Evolutionary conservation across 176 grass and related monocot species (phyloP), one percentile per base, ranked within the genome.

Genomic region (Puya raimondii): DNA sequence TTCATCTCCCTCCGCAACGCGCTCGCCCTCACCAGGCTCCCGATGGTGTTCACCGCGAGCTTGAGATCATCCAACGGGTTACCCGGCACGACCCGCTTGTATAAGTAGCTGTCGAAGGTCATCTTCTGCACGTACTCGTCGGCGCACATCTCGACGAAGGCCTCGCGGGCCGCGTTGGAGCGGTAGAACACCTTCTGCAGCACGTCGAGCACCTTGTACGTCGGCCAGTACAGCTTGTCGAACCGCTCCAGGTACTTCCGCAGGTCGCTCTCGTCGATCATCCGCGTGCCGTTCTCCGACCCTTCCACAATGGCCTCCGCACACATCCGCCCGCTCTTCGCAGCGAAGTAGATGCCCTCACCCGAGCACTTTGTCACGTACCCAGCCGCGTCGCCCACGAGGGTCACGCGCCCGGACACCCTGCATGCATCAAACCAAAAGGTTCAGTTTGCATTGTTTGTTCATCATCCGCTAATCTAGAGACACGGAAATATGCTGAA

Each of bases 161-260:
- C 94, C 82, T 97, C 94, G 11, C 89, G 70, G 1, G 94, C 94
- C 0, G 94, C 70, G 75, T 93, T 97, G 65, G 89, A 92, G 54
- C 94, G 86, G 80, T 97, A 97, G 90, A 97, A 97, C 69, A 97
- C 84, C 89, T 97, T 97, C 79, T 97, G 94, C 81, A 97, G 78
- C 76, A 97, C 83, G 78, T 97, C 94, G 1, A 97, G 89, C 79
- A 97, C 94, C 82, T 97, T 97, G 89, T 93, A 97, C 2, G 94
- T 97, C 1, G 94, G 94, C 94, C 94, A 97, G 84, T 97, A 97
- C 59, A 85, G 69, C 10, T 91, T 78, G 68, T 93, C 89, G 84
- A 97, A 97, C 73, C 92, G 88, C 23, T 85, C 82, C 47, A 97
- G 84, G 81, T 97, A 97, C 77, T 90, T 92, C 66, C 94, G 83